Evolutionary conservation across 352 stramenopile genomes (phyloP).

Genomic region (Globisporangium okanoganense): DNA sequence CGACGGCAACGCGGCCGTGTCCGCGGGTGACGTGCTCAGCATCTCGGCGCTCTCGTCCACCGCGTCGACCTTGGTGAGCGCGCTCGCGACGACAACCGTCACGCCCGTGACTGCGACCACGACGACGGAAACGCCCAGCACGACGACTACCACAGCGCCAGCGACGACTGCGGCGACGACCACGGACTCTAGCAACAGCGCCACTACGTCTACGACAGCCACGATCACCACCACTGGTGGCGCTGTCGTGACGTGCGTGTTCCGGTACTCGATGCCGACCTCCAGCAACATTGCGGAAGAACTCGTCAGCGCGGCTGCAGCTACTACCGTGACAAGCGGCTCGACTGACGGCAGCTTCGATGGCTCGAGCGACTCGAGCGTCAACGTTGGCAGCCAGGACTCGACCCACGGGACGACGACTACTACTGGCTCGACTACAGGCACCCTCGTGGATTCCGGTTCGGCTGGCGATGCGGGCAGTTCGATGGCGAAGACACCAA

Average conservation of each 20-base stretch:
- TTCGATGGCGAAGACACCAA: conserved; percentile 21
- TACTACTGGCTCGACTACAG: conserved; percentile 1
- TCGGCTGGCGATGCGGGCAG: conserved; percentile 10
- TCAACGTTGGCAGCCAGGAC: conserved; percentile 15
- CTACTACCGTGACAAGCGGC: conserved; percentile 7
- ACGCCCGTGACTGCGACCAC: not conserved
- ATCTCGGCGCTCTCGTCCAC: conserved; percentile 5
- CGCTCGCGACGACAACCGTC: conserved; percentile 12
- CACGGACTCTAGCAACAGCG: conserved; percentile 3
- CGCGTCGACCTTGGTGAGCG: conserved; percentile 3
- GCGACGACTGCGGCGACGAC: not conserved
- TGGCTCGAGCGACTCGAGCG: conserved; percentile 13
- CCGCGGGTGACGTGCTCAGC: conserved; percentile 9
- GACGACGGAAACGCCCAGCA: not conserved
- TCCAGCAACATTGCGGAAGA: conserved; percentile 36
- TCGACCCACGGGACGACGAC: conserved; percentile 5
- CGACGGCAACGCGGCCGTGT: conserved; percentile 8
- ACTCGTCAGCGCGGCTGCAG: conserved; percentile 20
- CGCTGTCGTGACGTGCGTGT: conserved; percentile 34
- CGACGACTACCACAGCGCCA: conserved; percentile 1
- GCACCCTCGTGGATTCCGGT: not conserved
- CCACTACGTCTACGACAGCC: not conserved
- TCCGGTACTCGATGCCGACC: conserved; percentile 54
- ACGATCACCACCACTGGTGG: conserved; percentile 9
- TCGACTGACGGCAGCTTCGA: conserved; percentile 20